Conservation (phyloP, 768 basidiomycete genomes). For the Baorangia bicolor region DNA sequence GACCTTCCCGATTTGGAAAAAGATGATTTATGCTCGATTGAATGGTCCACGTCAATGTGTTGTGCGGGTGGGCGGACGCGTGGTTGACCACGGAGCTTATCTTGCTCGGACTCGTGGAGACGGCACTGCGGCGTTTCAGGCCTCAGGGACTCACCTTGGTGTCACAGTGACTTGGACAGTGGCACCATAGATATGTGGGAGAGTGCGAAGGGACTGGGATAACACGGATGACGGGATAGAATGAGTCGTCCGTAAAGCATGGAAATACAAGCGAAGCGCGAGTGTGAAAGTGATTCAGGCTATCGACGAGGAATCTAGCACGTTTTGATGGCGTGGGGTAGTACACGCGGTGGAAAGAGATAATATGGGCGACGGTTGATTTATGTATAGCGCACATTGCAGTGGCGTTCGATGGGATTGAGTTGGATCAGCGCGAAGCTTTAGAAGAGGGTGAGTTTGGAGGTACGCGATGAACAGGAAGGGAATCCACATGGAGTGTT, state of each 20-base stretch:
- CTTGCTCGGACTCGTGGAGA: constrained; percentile 16
- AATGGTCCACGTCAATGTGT: constrained; percentile 13
- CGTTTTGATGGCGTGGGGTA: constrained; percentile 30
- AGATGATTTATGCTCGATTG: constrained; percentile 6
- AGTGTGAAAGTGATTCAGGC: neutral
- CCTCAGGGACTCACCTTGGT: constrained; percentile 14
- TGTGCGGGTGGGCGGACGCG: constrained; percentile 15
- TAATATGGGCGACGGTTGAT: neutral
- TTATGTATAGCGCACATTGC: neutral
- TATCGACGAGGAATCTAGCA: constrained; percentile 10
- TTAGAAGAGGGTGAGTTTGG: neutral
- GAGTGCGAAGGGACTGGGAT: neutral
- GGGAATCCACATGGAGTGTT: neutral
- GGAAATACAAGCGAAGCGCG: neutral
- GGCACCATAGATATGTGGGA: constrained; percentile 2
- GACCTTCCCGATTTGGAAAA: neutral
- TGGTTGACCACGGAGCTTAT: constrained; percentile 14
- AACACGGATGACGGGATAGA: neutral
- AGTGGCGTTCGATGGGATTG: constrained; percentile 2
- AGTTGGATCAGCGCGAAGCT: neutral
- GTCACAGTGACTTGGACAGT: constrained; percentile 9
- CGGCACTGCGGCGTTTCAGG: constrained; percentile 30
- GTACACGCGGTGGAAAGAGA: neutral
- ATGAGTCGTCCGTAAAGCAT: neutral
- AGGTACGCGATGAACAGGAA: no score